These are phyloP conservation scores for Begonia fuchsioides DNA, from an alignment of 306 rosid genomes.

Conservation along the genomic window DNA sequence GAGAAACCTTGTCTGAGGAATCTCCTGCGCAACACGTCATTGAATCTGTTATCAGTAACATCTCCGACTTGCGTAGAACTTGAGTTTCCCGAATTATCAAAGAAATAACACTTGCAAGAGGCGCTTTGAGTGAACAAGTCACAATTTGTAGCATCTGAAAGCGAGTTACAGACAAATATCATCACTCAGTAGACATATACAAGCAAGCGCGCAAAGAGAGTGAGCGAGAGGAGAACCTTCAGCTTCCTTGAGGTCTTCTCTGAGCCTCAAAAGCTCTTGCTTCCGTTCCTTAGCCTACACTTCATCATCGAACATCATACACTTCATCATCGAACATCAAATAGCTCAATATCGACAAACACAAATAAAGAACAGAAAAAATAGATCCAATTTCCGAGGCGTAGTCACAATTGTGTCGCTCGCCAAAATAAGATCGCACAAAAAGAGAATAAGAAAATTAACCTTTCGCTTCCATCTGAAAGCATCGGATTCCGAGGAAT, in stretches of 20 bases:
- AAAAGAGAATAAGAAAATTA: slow-evolving; percentile 1
- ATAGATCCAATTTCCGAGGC: not conserved
- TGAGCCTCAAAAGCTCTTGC: slow-evolving; percentile 60
- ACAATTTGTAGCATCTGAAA: slow-evolving; percentile 47
- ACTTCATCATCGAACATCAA: slow-evolving; percentile 4
- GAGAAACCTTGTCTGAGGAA: slow-evolving; percentile 75
- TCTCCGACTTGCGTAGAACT: slow-evolving; percentile 26
- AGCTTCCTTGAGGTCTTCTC: slow-evolving; percentile 58
- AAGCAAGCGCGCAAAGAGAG: not conserved
- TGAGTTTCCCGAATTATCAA: slow-evolving; percentile 38
- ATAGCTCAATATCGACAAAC: not conserved
- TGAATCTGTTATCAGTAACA: slow-evolving; percentile 40
- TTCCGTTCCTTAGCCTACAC: slow-evolving; percentile 81
- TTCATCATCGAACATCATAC: slow-evolving; percentile 11
- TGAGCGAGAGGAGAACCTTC: slow-evolving; percentile 36
- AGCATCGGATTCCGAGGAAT: slow-evolving; percentile 37
- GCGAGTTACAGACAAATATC: not conserved
- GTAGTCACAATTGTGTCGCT: not conserved
- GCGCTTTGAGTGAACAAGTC: slow-evolving; percentile 60
- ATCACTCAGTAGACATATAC: too few relatives aligned
- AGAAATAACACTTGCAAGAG: slow-evolving; percentile 89
- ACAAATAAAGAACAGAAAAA: slow-evolving; percentile 3
- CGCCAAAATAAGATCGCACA: not conserved
- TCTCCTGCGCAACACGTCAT: slow-evolving; percentile 73
- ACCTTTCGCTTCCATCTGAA: slow-evolving; percentile 95